Conservation (phyloP, 2,329 filamentous ascomycete genomes). For the Cordyceps pruinosa region DNA sequence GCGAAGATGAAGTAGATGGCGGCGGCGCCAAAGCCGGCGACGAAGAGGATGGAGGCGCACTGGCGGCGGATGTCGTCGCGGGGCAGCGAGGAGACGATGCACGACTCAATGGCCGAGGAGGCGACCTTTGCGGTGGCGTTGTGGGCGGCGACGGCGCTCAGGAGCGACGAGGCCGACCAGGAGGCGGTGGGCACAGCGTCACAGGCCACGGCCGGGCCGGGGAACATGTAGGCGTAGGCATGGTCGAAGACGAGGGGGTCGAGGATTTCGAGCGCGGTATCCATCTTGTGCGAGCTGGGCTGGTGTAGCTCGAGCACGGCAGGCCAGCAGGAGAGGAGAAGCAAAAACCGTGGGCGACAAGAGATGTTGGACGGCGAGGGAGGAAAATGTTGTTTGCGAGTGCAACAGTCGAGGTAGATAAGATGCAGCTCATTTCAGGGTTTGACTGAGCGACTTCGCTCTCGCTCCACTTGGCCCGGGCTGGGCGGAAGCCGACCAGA, state of each 20-base stretch:
- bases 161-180: constrained; percentile 7
- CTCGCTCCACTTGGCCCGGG: constrained; percentile 1
- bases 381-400: constrained; percentile 1
- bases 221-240: constrained; percentile 33
- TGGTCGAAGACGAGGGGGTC: constrained; percentile 35
- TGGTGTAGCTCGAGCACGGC: constrained; percentile 2
- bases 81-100: constrained; percentile 37
- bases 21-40: constrained; percentile 33
- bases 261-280: constrained; percentile 33
- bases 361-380: background rate
- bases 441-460: constrained; percentile 1
- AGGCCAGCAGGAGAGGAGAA: background rate
- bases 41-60: constrained; percentile 29
- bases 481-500: background rate
- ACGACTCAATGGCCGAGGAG: constrained; percentile 34
- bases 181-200: constrained; percentile 9
- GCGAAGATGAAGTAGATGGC: constrained; percentile 59
- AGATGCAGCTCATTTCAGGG: constrained; percentile 4
- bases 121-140: constrained; percentile 9
- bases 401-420: background rate
- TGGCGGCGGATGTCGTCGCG: constrained; percentile 37
- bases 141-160: constrained; percentile 5
- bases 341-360: background rate
- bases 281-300: constrained; percentile 28
- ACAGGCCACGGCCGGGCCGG: constrained; percentile 17